Conservation (phyloP, 257 asterid genomes). For the Lithospermum erythrorhizon region DNA sequence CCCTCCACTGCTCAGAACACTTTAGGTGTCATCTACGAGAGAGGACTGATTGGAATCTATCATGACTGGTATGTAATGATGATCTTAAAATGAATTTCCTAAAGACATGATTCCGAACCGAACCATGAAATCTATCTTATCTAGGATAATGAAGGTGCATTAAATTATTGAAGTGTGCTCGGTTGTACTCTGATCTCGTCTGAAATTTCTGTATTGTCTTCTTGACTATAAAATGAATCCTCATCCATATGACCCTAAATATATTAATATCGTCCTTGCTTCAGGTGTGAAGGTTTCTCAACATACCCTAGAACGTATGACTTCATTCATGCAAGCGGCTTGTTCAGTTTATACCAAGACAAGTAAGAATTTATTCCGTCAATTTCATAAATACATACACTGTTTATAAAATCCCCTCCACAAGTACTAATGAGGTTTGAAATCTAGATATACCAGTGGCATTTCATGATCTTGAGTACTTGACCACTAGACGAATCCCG, state of each 20-base stretch:
- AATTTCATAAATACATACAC: not conserved
- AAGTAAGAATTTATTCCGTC: constrained; percentile 35
- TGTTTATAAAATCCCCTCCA: not conserved
- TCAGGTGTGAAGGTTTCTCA: constrained; percentile 94
- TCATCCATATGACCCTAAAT: constrained; percentile 9
- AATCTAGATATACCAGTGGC: no score
- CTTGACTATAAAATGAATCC: not conserved
- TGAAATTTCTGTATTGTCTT: not conserved
- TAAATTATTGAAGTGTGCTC: not conserved
- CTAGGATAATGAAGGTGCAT: no score
- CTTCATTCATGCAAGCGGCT: constrained; percentile 65
- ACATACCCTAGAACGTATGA: constrained; percentile 93
- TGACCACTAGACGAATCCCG: no score
- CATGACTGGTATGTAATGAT: constrained; percentile 62
- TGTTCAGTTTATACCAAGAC: constrained; percentile 63
- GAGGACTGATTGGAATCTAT: constrained; percentile 88
- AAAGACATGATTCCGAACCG: no score
- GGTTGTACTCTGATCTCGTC: not conserved
- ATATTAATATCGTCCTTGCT: constrained; percentile 4
- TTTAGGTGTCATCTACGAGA: constrained; percentile 58
- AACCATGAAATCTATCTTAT: no score
- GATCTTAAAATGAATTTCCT: not conserved
- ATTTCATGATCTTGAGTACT: no score
- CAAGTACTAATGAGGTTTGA: no score
- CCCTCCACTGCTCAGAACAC: constrained; percentile 66